A percentile compares a stretch with the other conserved stretches of the same genome.
Evolutionary conservation across 768 basidiomycete species (phyloP).

Genomic region (Auriculariales sp.): DNA sequence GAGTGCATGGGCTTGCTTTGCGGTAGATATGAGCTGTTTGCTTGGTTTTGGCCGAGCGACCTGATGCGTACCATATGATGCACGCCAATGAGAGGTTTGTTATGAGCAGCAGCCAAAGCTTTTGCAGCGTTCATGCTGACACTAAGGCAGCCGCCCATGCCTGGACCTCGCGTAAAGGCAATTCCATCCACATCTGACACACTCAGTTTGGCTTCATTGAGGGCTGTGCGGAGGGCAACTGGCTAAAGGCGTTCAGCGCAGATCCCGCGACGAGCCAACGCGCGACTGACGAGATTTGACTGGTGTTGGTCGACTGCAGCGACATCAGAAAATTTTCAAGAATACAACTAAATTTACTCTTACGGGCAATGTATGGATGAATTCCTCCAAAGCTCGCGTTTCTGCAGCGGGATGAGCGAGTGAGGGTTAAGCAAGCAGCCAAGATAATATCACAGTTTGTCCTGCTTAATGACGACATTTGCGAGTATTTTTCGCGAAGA

Average conservation of each 20-base stretch:
- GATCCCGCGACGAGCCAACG: not conserved
- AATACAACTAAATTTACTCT: not conserved
- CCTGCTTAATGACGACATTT: conserved; percentile 79
- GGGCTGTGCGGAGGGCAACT: conserved; percentile 48
- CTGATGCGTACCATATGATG: conserved; percentile 77
- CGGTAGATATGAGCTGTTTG: not conserved
- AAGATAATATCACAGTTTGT: not conserved
- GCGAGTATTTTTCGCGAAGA: conserved; percentile 56
- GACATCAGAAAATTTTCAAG: not conserved
- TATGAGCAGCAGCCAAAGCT: conserved; percentile 59
- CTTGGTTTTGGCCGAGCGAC: not conserved
- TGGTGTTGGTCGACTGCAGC: not conserved
- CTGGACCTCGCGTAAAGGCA: conserved; percentile 83
- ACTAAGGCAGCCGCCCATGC: conserved; percentile 68
- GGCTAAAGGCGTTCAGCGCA: conserved; percentile 36
- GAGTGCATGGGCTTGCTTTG: conserved; percentile 87
- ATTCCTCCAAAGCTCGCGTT: conserved; percentile 58
- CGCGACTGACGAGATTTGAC: not conserved
- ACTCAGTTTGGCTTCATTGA: conserved; percentile 45
- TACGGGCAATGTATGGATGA: conserved; percentile 53
- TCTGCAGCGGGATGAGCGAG: conserved; percentile 16
- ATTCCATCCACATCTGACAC: conserved; percentile 65
- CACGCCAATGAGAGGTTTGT: conserved; percentile 75
- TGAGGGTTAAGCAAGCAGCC: not conserved
- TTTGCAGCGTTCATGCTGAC: conserved; percentile 77